phyloP scores from a whole-genome alignment of 1,139 yeast genomes.

The Blastobotrys raffinosifermentans region DNA sequence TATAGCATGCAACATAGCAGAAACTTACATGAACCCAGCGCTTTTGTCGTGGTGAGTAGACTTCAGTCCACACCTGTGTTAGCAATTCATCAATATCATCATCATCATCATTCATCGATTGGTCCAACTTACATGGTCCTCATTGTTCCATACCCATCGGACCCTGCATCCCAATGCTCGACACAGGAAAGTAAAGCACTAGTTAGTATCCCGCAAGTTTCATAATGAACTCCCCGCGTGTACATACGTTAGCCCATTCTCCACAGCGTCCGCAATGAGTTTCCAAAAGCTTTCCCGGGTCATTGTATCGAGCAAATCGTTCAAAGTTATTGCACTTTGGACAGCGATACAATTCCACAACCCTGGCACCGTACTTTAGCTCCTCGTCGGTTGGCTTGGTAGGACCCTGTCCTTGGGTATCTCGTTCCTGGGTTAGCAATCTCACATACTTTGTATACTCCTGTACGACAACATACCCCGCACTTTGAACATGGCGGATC shows the following conservation, averaged over 20 bases:
- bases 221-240: not conserved
- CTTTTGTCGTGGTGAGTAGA: conserved; percentile 52
- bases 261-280: conserved; percentile 83
- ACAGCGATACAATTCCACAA: conserved; percentile 63
- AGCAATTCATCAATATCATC: not conserved
- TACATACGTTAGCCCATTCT: conserved; percentile 71
- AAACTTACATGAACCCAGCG: conserved; percentile 70
- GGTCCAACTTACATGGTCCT: conserved; percentile 60
- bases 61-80: conserved; percentile 86
- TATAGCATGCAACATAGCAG: not conserved
- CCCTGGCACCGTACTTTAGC: conserved; percentile 41
- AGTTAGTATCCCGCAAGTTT: not conserved
- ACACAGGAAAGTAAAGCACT: conserved; percentile 63
- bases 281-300: conserved; percentile 54
- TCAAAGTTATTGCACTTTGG: conserved; percentile 40
- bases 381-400: conserved; percentile 46
- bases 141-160: conserved; percentile 80
- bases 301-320: conserved; percentile 72
- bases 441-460: too few relatives aligned
- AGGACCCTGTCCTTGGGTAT: conserved; percentile 31
- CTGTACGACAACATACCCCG: conserved; percentile 37
- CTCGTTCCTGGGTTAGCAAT: too few relatives aligned
- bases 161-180: conserved; percentile 58
- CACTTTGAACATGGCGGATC: conserved; percentile 60
- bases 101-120: not conserved